Conservation (phyloP, 805 yeast genomes). For the Schwanniomyces polymorphus region DNA sequence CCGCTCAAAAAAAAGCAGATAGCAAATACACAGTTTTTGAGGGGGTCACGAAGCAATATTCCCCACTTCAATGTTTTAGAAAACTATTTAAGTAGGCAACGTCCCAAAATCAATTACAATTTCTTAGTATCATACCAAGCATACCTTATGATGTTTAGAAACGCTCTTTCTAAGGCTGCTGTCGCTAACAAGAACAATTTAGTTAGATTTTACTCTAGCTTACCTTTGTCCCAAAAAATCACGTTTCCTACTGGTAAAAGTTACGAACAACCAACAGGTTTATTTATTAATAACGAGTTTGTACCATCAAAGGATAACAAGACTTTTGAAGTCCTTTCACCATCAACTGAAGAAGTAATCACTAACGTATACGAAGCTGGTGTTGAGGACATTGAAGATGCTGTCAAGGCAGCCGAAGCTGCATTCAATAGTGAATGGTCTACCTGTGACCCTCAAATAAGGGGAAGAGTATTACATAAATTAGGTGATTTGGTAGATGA, state of each 20-base stretch:
- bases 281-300: constrained; percentile 86
- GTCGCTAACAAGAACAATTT: constrained; percentile 5
- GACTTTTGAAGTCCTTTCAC: constrained; percentile 63
- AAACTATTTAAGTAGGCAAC: neutral
- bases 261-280: constrained; percentile 81
- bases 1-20: neutral
- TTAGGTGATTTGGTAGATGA: constrained; percentile 78
- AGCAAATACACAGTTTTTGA: neutral
- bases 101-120: neutral
- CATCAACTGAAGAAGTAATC: constrained; percentile 70
- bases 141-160: constrained; percentile 6
- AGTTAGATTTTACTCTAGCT: constrained; percentile 24
- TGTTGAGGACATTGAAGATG: constrained; percentile 76
- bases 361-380: constrained; percentile 72
- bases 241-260: constrained; percentile 70
- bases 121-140: neutral
- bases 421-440: constrained; percentile 75
- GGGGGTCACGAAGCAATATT: neutral
- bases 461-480: constrained; percentile 63
- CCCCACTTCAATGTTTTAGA: neutral
- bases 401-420: constrained; percentile 79
- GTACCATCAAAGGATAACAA: constrained; percentile 56
- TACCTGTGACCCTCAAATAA: constrained; percentile 60
- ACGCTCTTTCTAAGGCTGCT: constrained; percentile 3
- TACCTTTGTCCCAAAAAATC: constrained; percentile 44